Evolutionary conservation across 2,329 filamentous ascomycete species (phyloP), one percentile per base, ranked within the genome.

Genomic region (Xylariales sp.): DNA sequence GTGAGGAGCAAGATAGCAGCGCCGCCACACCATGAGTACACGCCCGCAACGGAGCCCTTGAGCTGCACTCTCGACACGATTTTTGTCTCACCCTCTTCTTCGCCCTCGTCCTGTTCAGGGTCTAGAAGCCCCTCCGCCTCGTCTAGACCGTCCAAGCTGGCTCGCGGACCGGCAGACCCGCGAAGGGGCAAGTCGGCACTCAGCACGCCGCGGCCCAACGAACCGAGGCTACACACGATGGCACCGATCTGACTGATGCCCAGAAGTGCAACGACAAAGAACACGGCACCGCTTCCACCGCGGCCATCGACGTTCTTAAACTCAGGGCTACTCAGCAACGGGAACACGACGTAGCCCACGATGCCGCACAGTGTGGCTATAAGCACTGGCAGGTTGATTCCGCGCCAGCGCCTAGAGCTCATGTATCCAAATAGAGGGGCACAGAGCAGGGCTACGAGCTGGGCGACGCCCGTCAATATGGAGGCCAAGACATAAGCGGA

Each of bases 161-260:
- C n/a, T 25, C 47, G 40, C 15, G 27, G 6, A 13, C 19, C 31
- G 8, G 37, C 21, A 1, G 24, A 28, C 13, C 16, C 13, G 14
- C 33, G 15, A 4, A 40, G 21, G 11, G 54, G 55, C 4, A 66
- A 48, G 32, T 76, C 72, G 2, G 64, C 67, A 5, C 68, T 66
- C 16, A 94, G 69, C 16, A 97, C 83, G 4, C 89, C 90, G 13
- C 81, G 80, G 25, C 88, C 88, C 3, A 98, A 74, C 1, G 93
- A 79, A 1, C 87, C 89, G n/a, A 98, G 74, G 47, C 88, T 95
- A 65, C 90, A 96, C 1, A 98, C 93, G 42, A 98, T 97, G 10
- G 89, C 85, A 3, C 91, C 93, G 44, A 98, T 97, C 62, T 98
- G 93, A 53, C 88, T 94, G 54, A 95, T 78, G 12, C 93, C 93